Evolutionary conservation across 805 yeast species (phyloP), one percentile per base, ranked within the genome.

Genomic region (Komagataella pastoris): DNA sequence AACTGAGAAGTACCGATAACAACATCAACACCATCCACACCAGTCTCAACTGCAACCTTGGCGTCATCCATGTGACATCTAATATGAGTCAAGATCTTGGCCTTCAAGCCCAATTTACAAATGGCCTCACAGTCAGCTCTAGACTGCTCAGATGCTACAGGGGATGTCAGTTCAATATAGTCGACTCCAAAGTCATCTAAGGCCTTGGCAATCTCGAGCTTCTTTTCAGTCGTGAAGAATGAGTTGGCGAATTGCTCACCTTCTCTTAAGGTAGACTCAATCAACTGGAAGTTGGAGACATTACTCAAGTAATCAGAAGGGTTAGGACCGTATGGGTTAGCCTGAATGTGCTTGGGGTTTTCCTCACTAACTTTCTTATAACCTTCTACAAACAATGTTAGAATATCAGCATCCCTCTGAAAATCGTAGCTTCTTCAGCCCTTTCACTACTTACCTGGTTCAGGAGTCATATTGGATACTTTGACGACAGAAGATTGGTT

Each of bases 21-120:
- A 53, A 91, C 97, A 72, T 93, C 97, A 56, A 91, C 98, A 71
- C 98, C 99, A 67, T 93, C 98, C 51, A 93, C 99, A 67, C 99
- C 98, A 45, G 98, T 91, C 64, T 88, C 93, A 49, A 91, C 99
- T 5, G 99, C 99, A 54, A 93, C 87, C 61, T 84, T 79, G 53
- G 98, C 99, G 64, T 93, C 99, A 69, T 91, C 98, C 97, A 91
- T 91, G 72, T 91, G 97, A 72, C 99, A 91, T 71, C 98, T 81
- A 59, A 93, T 93, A 69, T 91, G 98, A 49, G 99, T 91, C 59
- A 91, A 79, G 57, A 93, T 88, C 75, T 93, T 91, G 57, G 97
- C 91, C 73, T 86, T 88, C 67, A 91, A 80, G 8, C 98, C 98
- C 59, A 93, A 77, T 75, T 93, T 91, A 78, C 98, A 93, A 60